A percentile compares a stretch with the other conserved stretches of the same genome.
These are phyloP conservation scores for Eutrema yunnanense DNA, from an alignment of 345 rosid genomes.

Conservation along the genomic window DNA sequence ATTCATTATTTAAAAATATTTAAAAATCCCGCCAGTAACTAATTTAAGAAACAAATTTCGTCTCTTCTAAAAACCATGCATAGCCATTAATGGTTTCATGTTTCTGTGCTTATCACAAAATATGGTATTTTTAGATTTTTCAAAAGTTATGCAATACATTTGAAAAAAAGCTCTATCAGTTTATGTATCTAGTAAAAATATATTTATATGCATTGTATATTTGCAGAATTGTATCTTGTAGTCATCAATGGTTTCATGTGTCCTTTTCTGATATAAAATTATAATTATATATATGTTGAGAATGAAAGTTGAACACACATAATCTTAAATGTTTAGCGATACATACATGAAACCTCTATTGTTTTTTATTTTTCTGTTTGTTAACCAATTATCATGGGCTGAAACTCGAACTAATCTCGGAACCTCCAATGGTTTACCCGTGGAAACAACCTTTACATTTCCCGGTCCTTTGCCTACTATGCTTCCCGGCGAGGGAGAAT, in stretches of 20 bases:
- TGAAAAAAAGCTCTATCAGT: background rate
- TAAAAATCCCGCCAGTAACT: background rate
- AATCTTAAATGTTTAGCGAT: background rate
- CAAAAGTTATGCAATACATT: background rate
- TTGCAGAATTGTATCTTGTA: background rate
- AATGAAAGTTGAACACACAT: background rate
- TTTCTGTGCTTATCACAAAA: background rate
- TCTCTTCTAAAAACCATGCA: background rate
- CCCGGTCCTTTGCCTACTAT: conserved; percentile 45
- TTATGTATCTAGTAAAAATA: background rate
- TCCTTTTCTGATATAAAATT: background rate
- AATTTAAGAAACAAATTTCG: background rate
- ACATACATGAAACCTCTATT: background rate
- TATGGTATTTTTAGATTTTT: background rate
- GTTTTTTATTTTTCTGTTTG: background rate
- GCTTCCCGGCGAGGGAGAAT: conserved; percentile 42
- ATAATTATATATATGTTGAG: background rate
- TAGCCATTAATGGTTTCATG: background rate
- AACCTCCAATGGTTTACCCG: conserved; percentile 25
- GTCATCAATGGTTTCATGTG: conserved; percentile 17
- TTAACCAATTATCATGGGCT: background rate
- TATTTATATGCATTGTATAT: background rate
- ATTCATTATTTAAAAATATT: background rate
- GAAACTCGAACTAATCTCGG: background rate
- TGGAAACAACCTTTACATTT: conserved; percentile 43